Evolutionary conservation across 2,329 filamentous ascomycete species (phyloP).

Genomic region (Lizonia empirigonia): DNA sequence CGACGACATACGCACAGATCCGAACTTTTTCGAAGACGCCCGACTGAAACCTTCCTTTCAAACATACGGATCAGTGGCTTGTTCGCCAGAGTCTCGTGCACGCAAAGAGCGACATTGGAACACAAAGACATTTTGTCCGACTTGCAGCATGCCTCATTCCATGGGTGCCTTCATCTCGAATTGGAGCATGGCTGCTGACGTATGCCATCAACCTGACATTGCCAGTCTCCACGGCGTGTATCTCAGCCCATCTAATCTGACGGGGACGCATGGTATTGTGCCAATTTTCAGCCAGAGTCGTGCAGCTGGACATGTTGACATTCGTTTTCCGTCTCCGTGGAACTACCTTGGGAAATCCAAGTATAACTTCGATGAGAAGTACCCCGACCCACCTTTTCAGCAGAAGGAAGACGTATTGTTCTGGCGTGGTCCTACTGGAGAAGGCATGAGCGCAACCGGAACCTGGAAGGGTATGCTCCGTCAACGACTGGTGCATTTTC

Average conservation of each 20-base stretch:
- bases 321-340: slow-evolving; percentile 71
- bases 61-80: slow-evolving; percentile 57
- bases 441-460: slow-evolving; percentile 58
- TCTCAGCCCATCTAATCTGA: slow-evolving; percentile 66
- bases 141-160: slow-evolving; percentile 69
- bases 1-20: slow-evolving; percentile 32
- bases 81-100: slow-evolving; percentile 65
- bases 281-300: slow-evolving; percentile 80
- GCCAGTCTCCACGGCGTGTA: slow-evolving; percentile 75
- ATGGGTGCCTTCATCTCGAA: slow-evolving; percentile 68
- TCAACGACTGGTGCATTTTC: slow-evolving; percentile 73
- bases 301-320: slow-evolving; percentile 74
- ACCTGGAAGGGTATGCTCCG: slow-evolving; percentile 71
- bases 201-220: slow-evolving; percentile 79
- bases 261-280: slow-evolving; percentile 67
- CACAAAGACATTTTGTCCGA: slow-evolving; percentile 66
- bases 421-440: slow-evolving; percentile 72
- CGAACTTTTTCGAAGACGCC: slow-evolving; percentile 39
- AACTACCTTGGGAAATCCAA: slow-evolving; percentile 65
- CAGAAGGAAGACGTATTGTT: slow-evolving; percentile 70
- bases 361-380: slow-evolving; percentile 57
- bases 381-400: slow-evolving; percentile 61
- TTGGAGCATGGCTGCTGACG: slow-evolving; percentile 68
- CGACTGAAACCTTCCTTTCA: slow-evolving; percentile 50
- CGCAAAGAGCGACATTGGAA: slow-evolving; percentile 68